Evolutionary conservation across 2,329 filamentous ascomycete species (phyloP), one percentile per base, ranked within the genome.

Genomic region (Bipolaris cookei): DNA sequence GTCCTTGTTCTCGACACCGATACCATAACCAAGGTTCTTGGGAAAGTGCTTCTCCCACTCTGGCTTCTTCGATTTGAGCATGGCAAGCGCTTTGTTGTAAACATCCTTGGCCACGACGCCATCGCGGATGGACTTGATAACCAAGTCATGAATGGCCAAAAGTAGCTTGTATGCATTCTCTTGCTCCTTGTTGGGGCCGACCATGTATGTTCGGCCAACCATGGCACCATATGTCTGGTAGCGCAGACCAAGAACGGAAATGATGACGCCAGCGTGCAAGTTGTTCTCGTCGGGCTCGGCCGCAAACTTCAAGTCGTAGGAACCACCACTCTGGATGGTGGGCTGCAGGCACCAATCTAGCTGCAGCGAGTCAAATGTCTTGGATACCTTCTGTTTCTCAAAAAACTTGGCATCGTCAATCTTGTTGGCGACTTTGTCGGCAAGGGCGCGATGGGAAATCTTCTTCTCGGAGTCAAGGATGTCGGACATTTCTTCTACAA

Each of bases 381-480:
- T 83, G 1, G 94, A 91, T 51, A 97, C 83, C 77, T 94, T 97
- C 57, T 79, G 89, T 84, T 74, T 90, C 73, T 92, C 90, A 86
- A 97, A 99, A 75, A 96, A 99, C 70, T 96, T 96, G 49, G 86
- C 82, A 68, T 99, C 92, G 68, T 98, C 94, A 54, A 99, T 88
- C 80, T 97, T 97, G 70, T 88, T 86, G 66, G 94, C 88, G 30
- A 99, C 90, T 77, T 93, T 95, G 69, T 91, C 88, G n/a, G 91
- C 88, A 6, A 99, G 84, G 2, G 85, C 84, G 64, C 89, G 91
- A 78, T 99, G 95, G 62, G 92, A 95, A 73, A 98, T 92, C 75
- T 97, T 97, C 82, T 97, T 97, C 77, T 98, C 96, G 66, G 93
- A 90, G 72, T 99, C 95, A 58, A 99, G 86, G 50, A 98, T 90